phyloP scores from a whole-genome alignment of 495 filamentous ascomycete species.

The Aspergillus wentii region DNA sequence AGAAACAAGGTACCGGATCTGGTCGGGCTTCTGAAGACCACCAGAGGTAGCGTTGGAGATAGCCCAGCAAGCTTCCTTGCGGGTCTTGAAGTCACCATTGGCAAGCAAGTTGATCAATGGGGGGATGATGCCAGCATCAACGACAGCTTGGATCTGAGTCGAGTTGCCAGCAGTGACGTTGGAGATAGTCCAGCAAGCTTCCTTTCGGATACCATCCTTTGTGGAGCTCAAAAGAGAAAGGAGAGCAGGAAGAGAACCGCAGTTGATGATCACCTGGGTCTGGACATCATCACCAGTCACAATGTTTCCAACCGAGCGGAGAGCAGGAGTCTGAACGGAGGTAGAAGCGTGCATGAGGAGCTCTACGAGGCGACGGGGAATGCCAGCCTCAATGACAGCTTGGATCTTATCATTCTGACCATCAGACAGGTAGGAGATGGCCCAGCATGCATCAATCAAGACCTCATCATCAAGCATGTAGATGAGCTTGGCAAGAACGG shows the following conservation, averaged over 20 bases:
- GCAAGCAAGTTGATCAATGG: conserved; percentile 92
- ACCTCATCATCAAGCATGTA: conserved; percentile 99
- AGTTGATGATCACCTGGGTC: conserved; percentile 99
- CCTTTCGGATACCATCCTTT: conserved; percentile 99
- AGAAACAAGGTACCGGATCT: conserved; percentile 90
- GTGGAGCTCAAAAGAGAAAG: conserved; percentile 89
- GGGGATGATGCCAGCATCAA: conserved; percentile 95
- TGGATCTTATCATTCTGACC: conserved; percentile 99
- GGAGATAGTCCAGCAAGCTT: conserved; percentile 99
- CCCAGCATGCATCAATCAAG: conserved; percentile 99
- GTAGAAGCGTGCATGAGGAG: conserved; percentile 98
- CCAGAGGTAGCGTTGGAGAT: conserved; percentile 99
- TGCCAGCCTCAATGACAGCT: conserved; percentile 96
- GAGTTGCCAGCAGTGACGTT: conserved; percentile 99
- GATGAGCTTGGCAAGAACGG: conserved; percentile 92
- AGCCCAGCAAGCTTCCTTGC: conserved; percentile 99
- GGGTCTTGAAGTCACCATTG: conserved; percentile 97
- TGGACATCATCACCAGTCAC: conserved; percentile 98
- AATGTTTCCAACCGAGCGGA: conserved; percentile 97
- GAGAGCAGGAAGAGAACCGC: conserved; percentile 84
- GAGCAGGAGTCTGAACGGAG: conserved; percentile 95
- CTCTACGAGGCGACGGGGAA: conserved; percentile 94
- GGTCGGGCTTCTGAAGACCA: conserved; percentile 96
- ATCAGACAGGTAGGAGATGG: conserved; percentile 98
- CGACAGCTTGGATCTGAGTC: conserved; percentile 93